Conservation (phyloP, 352 stramenopile genomes). For the Hyaloperonospora arabidopsidis region DNA sequence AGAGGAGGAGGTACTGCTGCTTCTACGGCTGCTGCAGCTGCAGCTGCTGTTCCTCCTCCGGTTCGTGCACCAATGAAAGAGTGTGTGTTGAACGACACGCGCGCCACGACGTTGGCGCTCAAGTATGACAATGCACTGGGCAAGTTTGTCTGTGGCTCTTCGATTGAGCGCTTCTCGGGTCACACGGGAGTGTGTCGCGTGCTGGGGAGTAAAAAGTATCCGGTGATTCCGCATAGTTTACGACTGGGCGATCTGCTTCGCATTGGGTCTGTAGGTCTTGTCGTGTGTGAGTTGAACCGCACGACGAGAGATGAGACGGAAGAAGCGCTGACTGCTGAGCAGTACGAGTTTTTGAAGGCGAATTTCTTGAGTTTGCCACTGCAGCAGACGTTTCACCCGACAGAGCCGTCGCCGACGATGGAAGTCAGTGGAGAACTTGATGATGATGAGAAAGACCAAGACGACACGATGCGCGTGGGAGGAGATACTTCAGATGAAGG, state of each 20-base stretch:
- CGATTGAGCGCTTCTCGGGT: constrained; percentile 86
- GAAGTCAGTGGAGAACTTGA: constrained; percentile 31
- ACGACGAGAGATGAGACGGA: constrained; percentile 54
- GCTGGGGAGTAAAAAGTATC: constrained; percentile 83
- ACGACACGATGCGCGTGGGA: constrained; percentile 19
- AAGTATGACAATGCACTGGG: constrained; percentile 55
- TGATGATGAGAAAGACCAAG: constrained; percentile 29
- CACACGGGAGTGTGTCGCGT: constrained; percentile 88
- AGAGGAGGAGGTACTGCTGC: constrained; percentile 7
- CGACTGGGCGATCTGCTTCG: constrained; percentile 77
- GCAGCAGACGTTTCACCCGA: constrained; percentile 77
- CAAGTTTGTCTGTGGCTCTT: constrained; percentile 80
- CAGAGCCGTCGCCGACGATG: constrained; percentile 23
- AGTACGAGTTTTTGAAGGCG: constrained; percentile 84
- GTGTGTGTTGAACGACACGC: constrained; percentile 76
- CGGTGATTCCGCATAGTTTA: constrained; percentile 64
- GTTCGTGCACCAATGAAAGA: constrained; percentile 60
- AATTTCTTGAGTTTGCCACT: constrained; percentile 80
- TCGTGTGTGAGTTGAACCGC: constrained; percentile 87
- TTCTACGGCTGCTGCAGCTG: too few species aligned
- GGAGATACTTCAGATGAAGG: constrained; percentile 72
- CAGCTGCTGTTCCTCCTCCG: too few species aligned
- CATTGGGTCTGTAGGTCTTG: constrained; percentile 87
- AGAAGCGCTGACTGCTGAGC: constrained; percentile 71
- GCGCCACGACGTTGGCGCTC: constrained; percentile 65